phyloP scores from a whole-genome alignment of 495 filamentous ascomycete genomes.

The Podospora comata region DNA sequence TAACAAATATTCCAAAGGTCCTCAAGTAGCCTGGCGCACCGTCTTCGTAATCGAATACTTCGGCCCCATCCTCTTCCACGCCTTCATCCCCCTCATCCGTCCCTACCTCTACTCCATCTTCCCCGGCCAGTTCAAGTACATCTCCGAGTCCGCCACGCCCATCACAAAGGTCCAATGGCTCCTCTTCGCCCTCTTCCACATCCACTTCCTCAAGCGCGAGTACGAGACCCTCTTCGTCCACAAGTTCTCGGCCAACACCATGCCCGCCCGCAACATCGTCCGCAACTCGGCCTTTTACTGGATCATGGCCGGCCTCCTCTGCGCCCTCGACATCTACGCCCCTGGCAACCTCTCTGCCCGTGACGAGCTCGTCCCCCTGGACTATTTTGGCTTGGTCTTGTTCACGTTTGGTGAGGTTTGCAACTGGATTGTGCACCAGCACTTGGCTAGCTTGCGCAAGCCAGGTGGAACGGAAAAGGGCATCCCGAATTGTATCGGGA shows the following conservation, averaged over 20 bases:
- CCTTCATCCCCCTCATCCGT: slow-evolving; percentile 65
- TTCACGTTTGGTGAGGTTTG: slow-evolving; percentile 72
- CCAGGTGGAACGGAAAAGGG: slow-evolving; percentile 80
- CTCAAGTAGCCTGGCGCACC: slow-evolving; percentile 88
- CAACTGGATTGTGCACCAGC: slow-evolving; percentile 75
- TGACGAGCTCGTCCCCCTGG: slow-evolving; percentile 42
- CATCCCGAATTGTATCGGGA: slow-evolving; percentile 85
- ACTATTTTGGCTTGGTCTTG: slow-evolving; percentile 62
- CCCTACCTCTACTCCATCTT: slow-evolving; percentile 67
- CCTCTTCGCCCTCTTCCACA: slow-evolving; percentile 63
- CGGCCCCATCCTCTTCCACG: slow-evolving; percentile 85
- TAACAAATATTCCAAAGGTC: slow-evolving; percentile 52
- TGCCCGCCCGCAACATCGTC: slow-evolving; percentile 83
- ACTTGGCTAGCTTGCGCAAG: slow-evolving; percentile 69
- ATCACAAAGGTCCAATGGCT: slow-evolving; percentile 66
- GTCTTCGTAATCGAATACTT: slow-evolving; percentile 95
- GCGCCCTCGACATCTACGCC: slow-evolving; percentile 80
- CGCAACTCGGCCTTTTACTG: slow-evolving; percentile 93
- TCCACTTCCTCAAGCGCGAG: slow-evolving; percentile 95
- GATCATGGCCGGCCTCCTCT: slow-evolving; percentile 74
- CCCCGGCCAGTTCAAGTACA: slow-evolving; percentile 41
- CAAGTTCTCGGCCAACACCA: slow-evolving; percentile 89
- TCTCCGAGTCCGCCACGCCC: slow-evolving; percentile 37
- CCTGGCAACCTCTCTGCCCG: slow-evolving; percentile 60
- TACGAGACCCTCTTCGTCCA: slow-evolving; percentile 92